Evolutionary conservation across 805 yeast genomes (phyloP), one percentile per base, ranked within the genome.

Genomic region (Suhomyces sp.): DNA sequence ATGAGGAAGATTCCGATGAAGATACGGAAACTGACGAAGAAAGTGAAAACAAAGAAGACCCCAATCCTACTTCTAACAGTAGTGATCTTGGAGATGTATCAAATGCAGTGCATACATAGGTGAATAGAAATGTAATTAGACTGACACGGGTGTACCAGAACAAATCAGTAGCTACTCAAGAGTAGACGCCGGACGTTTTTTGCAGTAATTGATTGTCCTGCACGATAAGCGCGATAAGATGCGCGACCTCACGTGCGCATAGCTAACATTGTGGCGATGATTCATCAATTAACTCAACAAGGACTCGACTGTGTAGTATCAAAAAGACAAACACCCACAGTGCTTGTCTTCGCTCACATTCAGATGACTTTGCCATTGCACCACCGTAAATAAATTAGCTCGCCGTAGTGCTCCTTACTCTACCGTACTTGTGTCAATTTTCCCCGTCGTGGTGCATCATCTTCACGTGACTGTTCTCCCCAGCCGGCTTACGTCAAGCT

Each of bases 1-100:
- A 50, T 4, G 58, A 50, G 2, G 54, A 53, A 25, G 58, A 51
- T 3, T 46, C 35, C 9, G 59, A 55, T 19, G 55, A 49, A 12
- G 59, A 51, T 7, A 58, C 48, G 3, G 58, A 51, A 2, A 25
- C 4, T 41, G 35, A n/a, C 25, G 35, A 22, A n/a, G 46, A 15
- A 13, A 15, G 35, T 20, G 35, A 9, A 13, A 15, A 20, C 5
- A 31, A 41, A 41, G 29, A 41, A 19, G 41, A 37, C 17, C 6
- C 22, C n/a, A 19, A 37, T 27, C n/a, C 31, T 27, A 27, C 31
- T 27, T 27, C 13, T 19, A 17, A 37, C 3, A 37, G 22, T 37
- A 37, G 22, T 19, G n/a, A 10, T 27, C n/a, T 27, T 27, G 31
- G 25, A 48, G 35, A 15, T 29, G 21, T 20, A n/a, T 6, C 35